Evolutionary conservation across 208 protist genomes (phyloP), one percentile per base, ranked within the genome.

Genomic region (Crithidia thermophila): DNA sequence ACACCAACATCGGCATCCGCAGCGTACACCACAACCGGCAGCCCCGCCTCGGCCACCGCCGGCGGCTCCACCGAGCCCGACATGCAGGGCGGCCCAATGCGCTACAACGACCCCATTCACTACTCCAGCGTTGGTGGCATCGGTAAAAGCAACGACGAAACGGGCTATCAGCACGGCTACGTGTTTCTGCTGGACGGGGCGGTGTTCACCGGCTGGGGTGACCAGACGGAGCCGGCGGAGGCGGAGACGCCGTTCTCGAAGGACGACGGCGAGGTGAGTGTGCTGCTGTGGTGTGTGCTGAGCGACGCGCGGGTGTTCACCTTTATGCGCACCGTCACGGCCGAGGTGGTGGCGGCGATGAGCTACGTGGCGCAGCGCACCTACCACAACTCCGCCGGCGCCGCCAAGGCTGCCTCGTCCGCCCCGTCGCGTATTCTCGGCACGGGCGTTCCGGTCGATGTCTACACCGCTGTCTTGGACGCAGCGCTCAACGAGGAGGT

Each of bases 131-230:
- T 14, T 25, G 9, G 43, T 8, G 23, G 42, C 37, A 7, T 58
- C 14, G 28, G 33, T 2, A 65, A 18, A 37, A 6, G 42, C 42
- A 52, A 40, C 43, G 37, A 51, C 34, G 23, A 61, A 20, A 18
- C 21, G 14, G 80, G 75, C 21, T 89, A 89, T 51, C 16, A 82
- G 10, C 82, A 88, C 59, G 84, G 84, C 49, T 89, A 82, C 66
- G 53, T 51, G 0, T 76, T 82, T 10, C 55, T 82, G 16, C 50
- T 86, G n/a, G 40, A 70, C 21, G 69, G 72, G 2, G 68, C 60
- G 25, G 59, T 64, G 4, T 70, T 70, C 39, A 67, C 20, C 23
- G 73, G 59, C 9, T 9, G 37, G 3, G 16, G 60, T 23, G 56
- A 37, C 1, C 33, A n/a, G 21, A 37, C n/a, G 20, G 46, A 37